Percentiles rank a stretch among this genome's conserved stretches.
Evolutionary conservation across 1,284 basidiomycete genomes (phyloP).

Genomic region (Mycena sp.): DNA sequence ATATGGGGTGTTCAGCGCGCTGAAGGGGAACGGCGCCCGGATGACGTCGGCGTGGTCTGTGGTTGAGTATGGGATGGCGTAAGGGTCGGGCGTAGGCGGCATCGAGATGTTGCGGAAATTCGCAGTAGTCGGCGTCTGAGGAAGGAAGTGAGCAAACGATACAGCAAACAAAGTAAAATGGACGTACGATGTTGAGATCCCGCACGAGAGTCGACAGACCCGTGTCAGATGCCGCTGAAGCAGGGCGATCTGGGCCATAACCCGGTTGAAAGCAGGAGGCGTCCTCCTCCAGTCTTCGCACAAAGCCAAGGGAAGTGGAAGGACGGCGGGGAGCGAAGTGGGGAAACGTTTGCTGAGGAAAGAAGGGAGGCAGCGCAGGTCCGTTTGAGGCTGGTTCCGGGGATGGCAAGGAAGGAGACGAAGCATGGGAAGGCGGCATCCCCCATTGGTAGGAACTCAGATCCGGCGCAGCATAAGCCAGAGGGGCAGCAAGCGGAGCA

Average conservation of each 20-base stretch:
- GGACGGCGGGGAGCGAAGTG: constrained; percentile 41
- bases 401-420: constrained; percentile 29
- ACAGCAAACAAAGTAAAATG: background rate
- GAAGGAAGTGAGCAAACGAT: constrained; percentile 10
- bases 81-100: constrained; percentile 17
- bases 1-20: background rate
- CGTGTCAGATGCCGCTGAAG: constrained; percentile 36
- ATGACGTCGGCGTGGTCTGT: constrained; percentile 1
- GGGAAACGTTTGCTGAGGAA: constrained; percentile 37
- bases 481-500: background rate
- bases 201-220: constrained; percentile 30
- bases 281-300: constrained; percentile 19
- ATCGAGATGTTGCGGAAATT: constrained; percentile 28
- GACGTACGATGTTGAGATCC: constrained; percentile 34
- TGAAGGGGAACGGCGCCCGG: constrained; percentile 11
- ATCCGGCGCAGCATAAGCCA: constrained; percentile 1
- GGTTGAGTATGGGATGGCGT: background rate
- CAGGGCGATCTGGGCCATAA: constrained; percentile 33
- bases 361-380: constrained; percentile 33
- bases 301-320: constrained; percentile 46
- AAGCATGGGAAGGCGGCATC: constrained; percentile 24
- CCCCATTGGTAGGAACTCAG: background rate
- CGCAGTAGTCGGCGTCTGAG: constrained; percentile 32
- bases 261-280: constrained; percentile 18
- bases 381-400: constrained; percentile 28